These are phyloP conservation scores for Xylaria multiplex DNA, from an alignment of 2,329 filamentous ascomycete species.

Conservation along the genomic window DNA sequence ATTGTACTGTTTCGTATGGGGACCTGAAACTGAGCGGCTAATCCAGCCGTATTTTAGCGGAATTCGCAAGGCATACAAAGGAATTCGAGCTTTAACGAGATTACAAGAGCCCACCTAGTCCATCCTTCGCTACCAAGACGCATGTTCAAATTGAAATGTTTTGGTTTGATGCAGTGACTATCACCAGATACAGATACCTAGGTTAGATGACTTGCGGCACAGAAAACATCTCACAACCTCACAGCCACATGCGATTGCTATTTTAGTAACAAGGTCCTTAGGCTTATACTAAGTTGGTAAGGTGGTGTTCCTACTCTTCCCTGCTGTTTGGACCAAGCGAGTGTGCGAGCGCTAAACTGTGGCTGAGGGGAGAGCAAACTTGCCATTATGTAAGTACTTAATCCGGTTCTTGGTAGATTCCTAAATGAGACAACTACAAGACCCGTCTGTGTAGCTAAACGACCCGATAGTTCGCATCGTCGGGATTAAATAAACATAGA, in stretches of 20 bases:
- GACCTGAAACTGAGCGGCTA: constrained; percentile 12
- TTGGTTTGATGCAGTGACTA: neutral
- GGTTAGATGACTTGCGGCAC: neutral
- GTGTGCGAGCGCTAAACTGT: neutral
- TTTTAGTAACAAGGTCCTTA: constrained; percentile 21
- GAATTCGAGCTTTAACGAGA: constrained; percentile 24
- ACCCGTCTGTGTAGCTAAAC: neutral
- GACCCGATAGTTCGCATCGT: neutral
- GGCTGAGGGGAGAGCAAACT: constrained; percentile 1
- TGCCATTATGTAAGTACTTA: neutral
- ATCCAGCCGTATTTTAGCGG: constrained; percentile 12
- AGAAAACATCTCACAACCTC: constrained; percentile 25
- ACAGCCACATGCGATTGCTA: constrained; percentile 38
- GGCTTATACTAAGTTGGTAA: neutral
- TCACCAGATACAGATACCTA: neutral
- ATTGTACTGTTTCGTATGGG: neutral
- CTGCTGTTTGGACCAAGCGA: neutral
- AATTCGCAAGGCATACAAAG: constrained; percentile 17
- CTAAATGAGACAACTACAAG: neutral
- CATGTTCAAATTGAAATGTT: constrained; percentile 7
- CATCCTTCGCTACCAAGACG: constrained; percentile 17
- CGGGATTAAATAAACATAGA: neutral
- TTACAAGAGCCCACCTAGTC: constrained; percentile 2
- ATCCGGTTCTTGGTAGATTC: neutral
- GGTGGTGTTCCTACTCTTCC: neutral